These are phyloP conservation scores for Sideroxylon spinosum DNA, from an alignment of 179 eudicot species.

Conservation along the genomic window DNA sequence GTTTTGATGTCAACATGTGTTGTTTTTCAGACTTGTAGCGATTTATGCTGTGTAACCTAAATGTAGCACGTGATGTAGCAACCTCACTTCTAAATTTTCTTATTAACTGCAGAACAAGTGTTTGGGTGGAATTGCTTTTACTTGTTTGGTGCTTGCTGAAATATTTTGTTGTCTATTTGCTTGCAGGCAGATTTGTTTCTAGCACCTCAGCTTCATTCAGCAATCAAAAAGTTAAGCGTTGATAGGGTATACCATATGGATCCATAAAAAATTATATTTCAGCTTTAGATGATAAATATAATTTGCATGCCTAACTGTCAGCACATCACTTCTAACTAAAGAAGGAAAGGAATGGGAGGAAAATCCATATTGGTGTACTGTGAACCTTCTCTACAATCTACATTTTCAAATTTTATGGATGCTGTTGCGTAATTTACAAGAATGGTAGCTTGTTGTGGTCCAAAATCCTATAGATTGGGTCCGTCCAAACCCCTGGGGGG, in stretches of 20 bases:
- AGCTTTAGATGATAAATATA: neutral
- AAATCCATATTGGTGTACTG: neutral
- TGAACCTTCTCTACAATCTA: neutral
- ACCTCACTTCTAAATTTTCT: neutral
- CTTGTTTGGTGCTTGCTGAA: neutral
- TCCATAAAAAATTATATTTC: neutral
- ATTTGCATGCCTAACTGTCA: slow-evolving; percentile 9
- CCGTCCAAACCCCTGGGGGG: too few species aligned
- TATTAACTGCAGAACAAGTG: neutral
- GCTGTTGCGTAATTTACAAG: neutral
- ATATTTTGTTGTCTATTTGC: neutral
- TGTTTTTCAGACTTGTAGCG: neutral
- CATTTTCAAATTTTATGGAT: neutral
- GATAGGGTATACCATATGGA: slow-evolving; percentile 27
- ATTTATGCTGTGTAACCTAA: neutral
- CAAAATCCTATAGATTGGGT: too few species aligned
- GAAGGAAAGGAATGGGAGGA: neutral
- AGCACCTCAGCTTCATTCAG: slow-evolving; percentile 71
- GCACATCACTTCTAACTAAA: neutral
- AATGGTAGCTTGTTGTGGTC: neutral
- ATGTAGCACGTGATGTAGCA: neutral
- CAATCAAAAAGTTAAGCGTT: slow-evolving; percentile 47
- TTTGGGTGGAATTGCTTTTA: neutral
- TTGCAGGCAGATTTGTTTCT: slow-evolving; percentile 84
- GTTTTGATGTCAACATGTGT: neutral